A percentile compares a stretch with the other conserved stretches of the same genome.
Conservation (phyloP, 202 grass and related monocot species). For the Schoenoplectus triqueter region DNA sequence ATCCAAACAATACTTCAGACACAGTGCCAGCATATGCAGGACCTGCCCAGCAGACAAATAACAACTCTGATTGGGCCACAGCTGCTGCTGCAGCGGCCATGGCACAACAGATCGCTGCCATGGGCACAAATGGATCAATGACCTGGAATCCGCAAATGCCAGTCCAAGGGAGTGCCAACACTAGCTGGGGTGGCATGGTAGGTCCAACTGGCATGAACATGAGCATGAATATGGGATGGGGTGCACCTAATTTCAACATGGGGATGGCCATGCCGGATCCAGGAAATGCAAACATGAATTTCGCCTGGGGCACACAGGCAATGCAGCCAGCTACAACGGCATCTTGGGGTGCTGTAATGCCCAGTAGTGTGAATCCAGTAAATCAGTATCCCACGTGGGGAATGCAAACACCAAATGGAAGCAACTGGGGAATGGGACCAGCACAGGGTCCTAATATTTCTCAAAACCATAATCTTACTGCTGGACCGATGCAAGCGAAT, state of each 20-base stretch:
- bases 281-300: constrained; percentile 69
- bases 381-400: constrained; percentile 57
- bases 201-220: constrained; percentile 66
- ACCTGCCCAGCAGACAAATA: constrained; percentile 24
- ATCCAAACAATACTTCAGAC: constrained; percentile 24
- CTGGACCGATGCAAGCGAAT: constrained; percentile 48
- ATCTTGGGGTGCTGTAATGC: constrained; percentile 57
- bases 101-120: constrained; percentile 48
- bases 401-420: constrained; percentile 44
- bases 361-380: constrained; percentile 57
- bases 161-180: constrained; percentile 62
- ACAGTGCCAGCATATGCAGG: constrained; percentile 14
- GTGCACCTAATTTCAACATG: constrained; percentile 54
- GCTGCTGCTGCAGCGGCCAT: constrained; percentile 25
- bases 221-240: constrained; percentile 75
- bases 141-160: constrained; percentile 52
- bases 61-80: constrained; percentile 25
- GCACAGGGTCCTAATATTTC: constrained; percentile 56
- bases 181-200: constrained; percentile 61
- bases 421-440: constrained; percentile 48
- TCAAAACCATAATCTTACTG: constrained; percentile 44
- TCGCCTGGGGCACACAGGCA: constrained; percentile 52
- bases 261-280: constrained; percentile 66
- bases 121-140: constrained; percentile 53
- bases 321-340: constrained; percentile 58